phyloP scores from a whole-genome alignment of 2,329 filamentous ascomycete species.

The Talaromyces marneffei region DNA sequence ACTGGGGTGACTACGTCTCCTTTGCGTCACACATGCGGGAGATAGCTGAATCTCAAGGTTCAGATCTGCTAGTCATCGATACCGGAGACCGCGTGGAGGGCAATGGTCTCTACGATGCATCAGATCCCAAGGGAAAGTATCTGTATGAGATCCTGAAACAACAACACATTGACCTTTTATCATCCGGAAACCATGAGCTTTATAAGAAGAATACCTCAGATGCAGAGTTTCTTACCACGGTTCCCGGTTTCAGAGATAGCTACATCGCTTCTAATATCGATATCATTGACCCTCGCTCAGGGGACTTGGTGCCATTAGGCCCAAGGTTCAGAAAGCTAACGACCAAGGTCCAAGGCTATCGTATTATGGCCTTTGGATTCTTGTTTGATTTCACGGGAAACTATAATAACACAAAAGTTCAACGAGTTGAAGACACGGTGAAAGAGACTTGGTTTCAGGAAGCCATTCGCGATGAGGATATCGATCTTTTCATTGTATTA shows the following conservation, averaged over 20 bases:
- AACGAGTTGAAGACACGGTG: slow-evolving; percentile 71
- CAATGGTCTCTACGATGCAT: slow-evolving; percentile 90
- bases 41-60: slow-evolving; percentile 69
- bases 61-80: slow-evolving; percentile 87
- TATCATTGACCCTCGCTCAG: slow-evolving; percentile 68
- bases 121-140: slow-evolving; percentile 78
- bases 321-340: slow-evolving; percentile 81
- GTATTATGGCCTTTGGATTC: slow-evolving; percentile 86
- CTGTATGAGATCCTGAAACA: slow-evolving; percentile 81
- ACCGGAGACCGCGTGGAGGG: slow-evolving; percentile 91
- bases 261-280: slow-evolving; percentile 93
- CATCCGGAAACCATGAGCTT: slow-evolving; percentile 89
- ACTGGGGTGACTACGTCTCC: slow-evolving; percentile 97
- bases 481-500: slow-evolving; percentile 79
- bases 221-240: slow-evolving; percentile 70
- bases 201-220: slow-evolving; percentile 75
- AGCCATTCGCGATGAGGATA: slow-evolving; percentile 69
- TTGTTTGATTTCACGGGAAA: slow-evolving; percentile 90
- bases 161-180: slow-evolving; percentile 77
- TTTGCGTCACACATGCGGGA: slow-evolving; percentile 78
- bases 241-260: slow-evolving; percentile 71
- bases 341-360: slow-evolving; percentile 80
- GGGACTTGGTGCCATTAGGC: slow-evolving; percentile 68
- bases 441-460: slow-evolving; percentile 84
- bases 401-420: slow-evolving; percentile 82